These are phyloP conservation scores for Saccharomycopsis javanensis DNA, from an alignment of 805 yeast genomes.

Conservation along the genomic window DNA sequence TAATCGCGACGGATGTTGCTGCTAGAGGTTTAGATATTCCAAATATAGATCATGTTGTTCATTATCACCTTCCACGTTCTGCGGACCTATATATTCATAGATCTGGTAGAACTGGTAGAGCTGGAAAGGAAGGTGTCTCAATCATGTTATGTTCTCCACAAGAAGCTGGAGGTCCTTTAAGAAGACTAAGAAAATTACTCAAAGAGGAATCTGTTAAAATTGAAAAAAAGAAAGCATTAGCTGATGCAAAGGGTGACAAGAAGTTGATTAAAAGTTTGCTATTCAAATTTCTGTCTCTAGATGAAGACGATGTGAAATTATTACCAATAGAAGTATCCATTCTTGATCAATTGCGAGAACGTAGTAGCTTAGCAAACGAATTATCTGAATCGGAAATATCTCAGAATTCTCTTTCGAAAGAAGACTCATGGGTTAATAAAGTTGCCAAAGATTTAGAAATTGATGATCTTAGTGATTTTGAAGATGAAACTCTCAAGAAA, in stretches of 20 bases:
- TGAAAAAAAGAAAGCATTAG: constrained; percentile 22
- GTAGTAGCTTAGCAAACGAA: constrained; percentile 60
- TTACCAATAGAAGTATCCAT: constrained; percentile 73
- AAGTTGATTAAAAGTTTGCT: neutral
- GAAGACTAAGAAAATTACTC: constrained; percentile 50
- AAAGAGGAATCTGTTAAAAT: constrained; percentile 18
- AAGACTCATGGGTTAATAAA: constrained; percentile 71
- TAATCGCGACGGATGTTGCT: constrained; percentile 94
- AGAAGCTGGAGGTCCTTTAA: constrained; percentile 82
- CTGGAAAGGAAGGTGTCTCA: constrained; percentile 88
- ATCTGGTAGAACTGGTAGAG: constrained; percentile 98
- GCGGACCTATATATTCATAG: constrained; percentile 94
- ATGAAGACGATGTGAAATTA: constrained; percentile 40
- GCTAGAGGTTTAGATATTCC: constrained; percentile 96
- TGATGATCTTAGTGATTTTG: constrained; percentile 58
- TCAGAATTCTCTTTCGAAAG: constrained; percentile 50
- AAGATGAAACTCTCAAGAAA: constrained; percentile 56
- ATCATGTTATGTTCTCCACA: constrained; percentile 88
- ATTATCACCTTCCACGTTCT: constrained; percentile 87
- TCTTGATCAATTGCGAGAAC: constrained; percentile 55
- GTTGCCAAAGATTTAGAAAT: constrained; percentile 93
- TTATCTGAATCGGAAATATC: constrained; percentile 66
- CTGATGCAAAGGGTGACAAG: constrained; percentile 29
- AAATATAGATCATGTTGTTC: constrained; percentile 85
- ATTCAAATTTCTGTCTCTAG: constrained; percentile 13